Conservation (phyloP, 2,329 filamentous ascomycete species). For the Hortaea sp. region DNA sequence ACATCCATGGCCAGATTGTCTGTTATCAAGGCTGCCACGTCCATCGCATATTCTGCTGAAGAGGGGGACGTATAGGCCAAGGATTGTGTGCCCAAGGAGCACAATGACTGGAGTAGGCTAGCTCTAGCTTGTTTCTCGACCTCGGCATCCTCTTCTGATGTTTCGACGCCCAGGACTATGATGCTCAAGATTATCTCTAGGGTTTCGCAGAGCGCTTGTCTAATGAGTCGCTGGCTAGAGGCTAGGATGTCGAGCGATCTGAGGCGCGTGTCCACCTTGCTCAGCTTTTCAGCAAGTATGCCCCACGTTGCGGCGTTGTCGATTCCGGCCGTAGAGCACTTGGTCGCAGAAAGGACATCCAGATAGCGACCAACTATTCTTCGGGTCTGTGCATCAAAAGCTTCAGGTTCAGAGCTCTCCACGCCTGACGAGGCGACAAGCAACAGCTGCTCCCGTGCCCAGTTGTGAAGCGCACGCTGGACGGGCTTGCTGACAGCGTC, state of each 20-base stretch:
- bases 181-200: constrained; percentile 30
- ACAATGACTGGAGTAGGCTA: constrained; percentile 24
- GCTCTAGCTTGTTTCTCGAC: constrained; percentile 17
- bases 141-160: constrained; percentile 19
- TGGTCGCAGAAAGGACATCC: constrained; percentile 19
- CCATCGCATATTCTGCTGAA: constrained; percentile 33
- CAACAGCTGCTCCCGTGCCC: constrained; percentile 26
- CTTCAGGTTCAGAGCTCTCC: background rate
- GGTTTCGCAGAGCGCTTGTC: background rate
- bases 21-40: constrained; percentile 32
- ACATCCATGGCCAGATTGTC: constrained; percentile 32
- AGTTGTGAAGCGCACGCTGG: constrained; percentile 17
- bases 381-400: background rate
- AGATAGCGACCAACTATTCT: constrained; percentile 9
- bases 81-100: constrained; percentile 28
- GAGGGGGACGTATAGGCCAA: constrained; percentile 25
- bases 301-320: background rate
- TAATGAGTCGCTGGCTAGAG: background rate
- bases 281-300: constrained; percentile 17
- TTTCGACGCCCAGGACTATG: constrained; percentile 26
- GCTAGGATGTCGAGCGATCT: constrained; percentile 1
- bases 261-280: constrained; percentile 10
- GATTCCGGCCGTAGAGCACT: constrained; percentile 10
- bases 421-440: constrained; percentile 4
- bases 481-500: constrained; percentile 21